Base-by-base conservation (phyloP, 352 stramenopile species). In the Thalassiosira mediterranea region DNA sequence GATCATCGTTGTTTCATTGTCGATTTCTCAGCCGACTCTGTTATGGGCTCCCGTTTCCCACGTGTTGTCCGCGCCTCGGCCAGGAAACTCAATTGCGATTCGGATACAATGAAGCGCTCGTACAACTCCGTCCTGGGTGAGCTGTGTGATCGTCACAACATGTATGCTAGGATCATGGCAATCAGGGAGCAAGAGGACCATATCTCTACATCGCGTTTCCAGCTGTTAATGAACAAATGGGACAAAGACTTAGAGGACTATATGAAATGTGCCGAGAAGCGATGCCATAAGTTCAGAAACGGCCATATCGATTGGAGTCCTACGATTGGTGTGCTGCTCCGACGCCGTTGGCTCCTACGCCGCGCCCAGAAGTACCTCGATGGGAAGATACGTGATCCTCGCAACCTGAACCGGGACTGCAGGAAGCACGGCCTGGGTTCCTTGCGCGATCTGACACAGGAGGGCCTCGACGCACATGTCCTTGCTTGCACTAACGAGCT, bases 1-100 rank as follows among this genome's bases (percentile, higher is more conserved):
- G 58, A 68, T 46, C 58, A 68, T 26, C 31, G 53, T n/a, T 44
- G 46, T 4, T 11, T 34, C 1, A n/a, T 48, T n/a, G 11, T 17
- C 31, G 53, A 68, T 21, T 68, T 68, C 19, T 11, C 25, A 5
- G 58, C 40, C 1, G 15, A 52, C 23, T 44, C 58, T 1, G 21
- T 68, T 11, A 8, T 68, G 3, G 58, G 58, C 0, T 31, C 44
- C n/a, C 17, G 37, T 5, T 31, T 31, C 47, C 58, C 58, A 5
- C 23, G 42, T 13, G 21, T 57, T 17, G 15, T 23, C 5, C 40
- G 44, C 15, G 29, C 58, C 13, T 17, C 8, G 17, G 58, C 40
- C 7, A 5, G 58, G 21, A n/a, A 34, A 0, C 37, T 68, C 26
- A 19, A 29, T 0, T 34, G 42, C 32, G n/a, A 56, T 10, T 15